Base-by-base conservation (phyloP, 2,329 filamentous ascomycete species). In the Dryadomyces sulphureus region DNA sequence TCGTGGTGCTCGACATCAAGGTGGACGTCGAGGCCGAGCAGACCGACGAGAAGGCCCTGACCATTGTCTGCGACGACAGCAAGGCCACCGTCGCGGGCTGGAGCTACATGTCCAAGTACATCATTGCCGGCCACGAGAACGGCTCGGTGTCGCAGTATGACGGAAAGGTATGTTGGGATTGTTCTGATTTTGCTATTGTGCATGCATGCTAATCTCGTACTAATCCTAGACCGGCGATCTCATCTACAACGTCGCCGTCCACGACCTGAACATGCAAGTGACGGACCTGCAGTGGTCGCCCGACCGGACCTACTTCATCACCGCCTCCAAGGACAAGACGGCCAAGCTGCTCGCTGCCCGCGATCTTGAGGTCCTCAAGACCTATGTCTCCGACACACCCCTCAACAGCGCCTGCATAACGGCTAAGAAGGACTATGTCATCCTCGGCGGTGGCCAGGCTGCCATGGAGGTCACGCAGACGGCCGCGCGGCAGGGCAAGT, bases 401-500 rank as follows among this genome's bases (percentile, higher is more conserved):
- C 81, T 98, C 55, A 98, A 98, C 79, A 92, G 84, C 62, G 92
- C 92, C 54, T 78, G 82, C 59, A 92, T 98, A 56, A 94, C 89
- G 14, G 79, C 85, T 46, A 92, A 93, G 68, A 96, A 96, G 71
- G 88, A 96, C 62, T 98, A 86, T 61, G 90, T 98, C 54, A 93
- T 98, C 60, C 82, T 98, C 39, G 92, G 92, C 58, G 92, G 92
- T 78, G 92, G 92, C 57, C 92, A 98, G 70, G 92, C 89, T 54
- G 92, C 92, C 61, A 95, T 95, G 87, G 90, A 96, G 62, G 92
- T 98, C 66, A 98, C 92, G 49, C 93, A 86, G 46, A 96, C 92
- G 44, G 83, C 83, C 30, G 81, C 88, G 43, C 79, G 92, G 55
- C 92, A 98, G 73, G 92, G 92, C 69, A 96, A 96, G 70, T 98